Evolutionary conservation across 176 grass and related monocot genomes (phyloP).

Genomic region (Elaeis guineensis): DNA sequence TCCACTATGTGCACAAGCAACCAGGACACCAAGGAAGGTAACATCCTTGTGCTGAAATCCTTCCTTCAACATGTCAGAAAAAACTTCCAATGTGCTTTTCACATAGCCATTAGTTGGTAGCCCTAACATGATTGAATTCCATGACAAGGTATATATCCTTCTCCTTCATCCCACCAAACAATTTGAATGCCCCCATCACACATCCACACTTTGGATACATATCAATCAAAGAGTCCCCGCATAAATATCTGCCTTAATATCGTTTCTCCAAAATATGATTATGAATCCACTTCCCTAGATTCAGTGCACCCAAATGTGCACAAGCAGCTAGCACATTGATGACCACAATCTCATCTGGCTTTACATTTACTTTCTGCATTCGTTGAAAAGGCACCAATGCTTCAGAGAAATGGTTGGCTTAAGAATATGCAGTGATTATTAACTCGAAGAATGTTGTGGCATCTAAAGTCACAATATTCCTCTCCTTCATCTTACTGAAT

Average conservation of each 20-base stretch:
- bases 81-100: conserved; percentile 18
- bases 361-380: conserved; percentile 43
- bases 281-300: conserved; percentile 43
- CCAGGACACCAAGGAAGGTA: conserved; percentile 35
- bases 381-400: conserved; percentile 28
- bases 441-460: conserved; percentile 36
- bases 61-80: conserved; percentile 28
- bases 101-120: conserved; percentile 33
- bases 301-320: conserved; percentile 26
- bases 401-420: conserved; percentile 37
- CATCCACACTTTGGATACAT: conserved; percentile 41
- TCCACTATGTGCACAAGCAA: conserved; percentile 27
- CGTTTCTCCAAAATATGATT: conserved; percentile 31
- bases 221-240: conserved; percentile 33
- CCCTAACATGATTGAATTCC: conserved; percentile 34
- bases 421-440: conserved; percentile 44
- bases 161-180: conserved; percentile 32
- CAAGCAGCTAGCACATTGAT: conserved; percentile 36
- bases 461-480: conserved; percentile 30
- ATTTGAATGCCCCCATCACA: conserved; percentile 17
- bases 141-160: conserved; percentile 36
- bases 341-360: conserved; percentile 35
- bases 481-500: conserved; percentile 34
- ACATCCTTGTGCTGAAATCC: conserved; percentile 26
- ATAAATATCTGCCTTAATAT: conserved; percentile 28